Conservation (phyloP, 2,329 filamentous ascomycete genomes). For the Aspergillus niger region DNA sequence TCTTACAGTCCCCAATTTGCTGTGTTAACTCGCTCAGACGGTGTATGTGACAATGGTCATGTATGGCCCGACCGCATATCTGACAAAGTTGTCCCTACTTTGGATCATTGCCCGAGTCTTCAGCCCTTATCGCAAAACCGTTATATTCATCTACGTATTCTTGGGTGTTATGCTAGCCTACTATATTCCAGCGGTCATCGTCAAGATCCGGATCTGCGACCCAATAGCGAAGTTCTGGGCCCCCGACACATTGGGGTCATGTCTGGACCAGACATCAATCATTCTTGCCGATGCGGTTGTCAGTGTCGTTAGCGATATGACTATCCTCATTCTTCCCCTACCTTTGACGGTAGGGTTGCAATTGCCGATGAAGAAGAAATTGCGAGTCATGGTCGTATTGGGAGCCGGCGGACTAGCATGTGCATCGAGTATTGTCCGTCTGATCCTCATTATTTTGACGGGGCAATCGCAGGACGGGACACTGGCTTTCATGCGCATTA, state of each 20-base stretch:
- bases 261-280: slow-evolving; percentile 40
- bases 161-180: slow-evolving; percentile 43
- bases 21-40: slow-evolving; percentile 26
- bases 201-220: slow-evolving; percentile 47
- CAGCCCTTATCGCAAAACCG: slow-evolving; percentile 42
- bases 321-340: slow-evolving; percentile 54
- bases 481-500: slow-evolving; percentile 32
- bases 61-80: slow-evolving; percentile 49
- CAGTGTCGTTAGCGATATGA: slow-evolving; percentile 61
- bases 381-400: slow-evolving; percentile 52
- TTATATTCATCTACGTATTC: slow-evolving; percentile 43
- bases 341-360: slow-evolving; percentile 48
- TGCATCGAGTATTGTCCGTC: slow-evolving; percentile 31
- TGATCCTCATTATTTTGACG: slow-evolving; percentile 27
- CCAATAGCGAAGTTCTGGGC: slow-evolving; percentile 49
- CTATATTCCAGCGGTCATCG: slow-evolving; percentile 45
- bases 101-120: slow-evolving; percentile 50
- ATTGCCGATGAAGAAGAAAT: slow-evolving; percentile 49
- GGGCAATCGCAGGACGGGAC: slow-evolving; percentile 29
- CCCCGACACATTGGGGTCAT: slow-evolving; percentile 20
- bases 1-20: neutral
- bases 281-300: slow-evolving; percentile 58
- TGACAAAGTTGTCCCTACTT: slow-evolving; percentile 49
- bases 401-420: slow-evolving; percentile 46
- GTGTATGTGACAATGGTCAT: slow-evolving; percentile 49